Evolutionary conservation across 805 yeast species (phyloP), one percentile per base, ranked within the genome.

Genomic region (Pichia exigua): DNA sequence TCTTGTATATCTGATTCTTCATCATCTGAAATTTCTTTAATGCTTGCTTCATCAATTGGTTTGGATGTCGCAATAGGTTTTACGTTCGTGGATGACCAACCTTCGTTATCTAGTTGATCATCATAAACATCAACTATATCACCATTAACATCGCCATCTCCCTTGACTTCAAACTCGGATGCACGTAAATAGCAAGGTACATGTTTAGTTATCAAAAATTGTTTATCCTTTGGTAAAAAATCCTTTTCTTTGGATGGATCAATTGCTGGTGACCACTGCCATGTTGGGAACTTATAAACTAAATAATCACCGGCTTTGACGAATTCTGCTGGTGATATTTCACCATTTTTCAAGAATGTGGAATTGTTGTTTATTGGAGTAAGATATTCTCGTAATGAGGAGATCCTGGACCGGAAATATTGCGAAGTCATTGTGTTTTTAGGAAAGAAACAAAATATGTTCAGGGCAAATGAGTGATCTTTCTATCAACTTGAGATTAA

Each of bases 281-380:
- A 94, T 0, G 98, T 94, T 2, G 99, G 98, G 65, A 94, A 94
- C 73, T 85, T 87, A 67, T 82, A 83, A 32, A 84, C 91, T 52
- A 94, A 71, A 67, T 89, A 94, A 66, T 94, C 97, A 22, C 99
- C 99, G 3, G 99, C 97, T 50, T 73, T 74, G 11, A 90, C 92
- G 69, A 94, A 94, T 66, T 94, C 99, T 49, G 88, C 96, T 1
- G 99, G 99, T 1, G 96, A 87, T 48, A 94, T 83, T 65, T 92
- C 94, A 4, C 99, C 99, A 0, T 97, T 87, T 46, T 76, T 70
- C 50, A 81, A 74, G 70, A 90, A 94, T 18, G 94, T 88, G 26
- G 97, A 90, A n/a, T 73, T 78, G 66, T 91, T 88, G 44, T 84
- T 77, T 2, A 92, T 83, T 1, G 99, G 99, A 2, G 99, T 92